phyloP scores from a whole-genome alignment of 1,139 yeast species.

The Debaryomyces sp. region DNA sequence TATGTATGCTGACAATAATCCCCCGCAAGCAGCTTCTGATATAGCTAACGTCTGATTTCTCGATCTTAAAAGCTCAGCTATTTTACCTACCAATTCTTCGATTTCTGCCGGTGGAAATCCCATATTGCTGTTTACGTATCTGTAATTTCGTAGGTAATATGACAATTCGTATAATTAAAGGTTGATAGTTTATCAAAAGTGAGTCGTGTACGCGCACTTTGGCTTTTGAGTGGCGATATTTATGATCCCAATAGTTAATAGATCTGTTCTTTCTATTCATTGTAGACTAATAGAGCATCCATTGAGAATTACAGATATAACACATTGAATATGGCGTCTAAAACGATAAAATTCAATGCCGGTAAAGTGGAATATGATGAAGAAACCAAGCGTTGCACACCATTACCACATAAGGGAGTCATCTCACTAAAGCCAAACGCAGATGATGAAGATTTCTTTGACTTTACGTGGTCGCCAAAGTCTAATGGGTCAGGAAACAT shows the following conservation, averaged over 20 bases:
- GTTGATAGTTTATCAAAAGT: neutral
- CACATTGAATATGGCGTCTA: slow-evolving; percentile 15
- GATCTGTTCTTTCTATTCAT: neutral
- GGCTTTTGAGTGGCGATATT: slow-evolving; percentile 6
- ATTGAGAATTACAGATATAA: slow-evolving; percentile 6
- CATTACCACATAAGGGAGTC: slow-evolving; percentile 75
- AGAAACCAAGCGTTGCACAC: slow-evolving; percentile 69
- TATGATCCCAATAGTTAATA: neutral
- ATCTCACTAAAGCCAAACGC: slow-evolving; percentile 62
- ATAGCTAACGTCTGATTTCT: slow-evolving; percentile 70
- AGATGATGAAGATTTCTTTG: slow-evolving; percentile 55
- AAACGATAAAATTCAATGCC: slow-evolving; percentile 66
- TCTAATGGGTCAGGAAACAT: slow-evolving; percentile 33
- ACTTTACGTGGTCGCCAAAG: slow-evolving; percentile 48
- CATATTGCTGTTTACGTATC: slow-evolving; percentile 24
- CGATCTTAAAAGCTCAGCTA: slow-evolving; percentile 56
- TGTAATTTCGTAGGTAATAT: neutral
- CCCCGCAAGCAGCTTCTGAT: slow-evolving; percentile 91
- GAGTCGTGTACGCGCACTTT: slow-evolving; percentile 5
- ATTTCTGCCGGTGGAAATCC: slow-evolving; percentile 66
- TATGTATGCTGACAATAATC: slow-evolving; percentile 75
- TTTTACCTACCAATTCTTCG: slow-evolving; percentile 50
- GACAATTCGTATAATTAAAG: neutral
- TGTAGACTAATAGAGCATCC: neutral
- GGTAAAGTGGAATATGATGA: slow-evolving; percentile 81